phyloP scores from a whole-genome alignment of 2,329 filamentous ascomycete genomes.

The Xylariales sp. region DNA sequence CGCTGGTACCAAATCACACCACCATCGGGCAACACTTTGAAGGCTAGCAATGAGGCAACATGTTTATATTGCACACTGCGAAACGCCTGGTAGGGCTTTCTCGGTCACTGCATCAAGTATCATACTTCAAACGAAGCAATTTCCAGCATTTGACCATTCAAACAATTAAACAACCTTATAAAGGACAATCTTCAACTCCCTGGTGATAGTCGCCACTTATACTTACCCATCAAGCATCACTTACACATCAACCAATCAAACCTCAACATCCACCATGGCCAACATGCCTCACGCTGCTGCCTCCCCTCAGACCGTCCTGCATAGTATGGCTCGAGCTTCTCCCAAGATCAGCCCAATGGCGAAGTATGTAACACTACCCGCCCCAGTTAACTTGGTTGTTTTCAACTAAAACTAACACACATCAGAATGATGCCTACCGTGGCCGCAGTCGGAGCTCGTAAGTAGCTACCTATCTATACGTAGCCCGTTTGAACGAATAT shows the following conservation, averaged over 20 bases:
- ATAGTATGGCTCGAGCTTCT: no score
- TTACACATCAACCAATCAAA: no score
- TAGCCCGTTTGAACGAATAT: not conserved
- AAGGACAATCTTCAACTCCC: no score
- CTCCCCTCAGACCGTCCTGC: no score
- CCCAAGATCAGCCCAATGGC: not conserved
- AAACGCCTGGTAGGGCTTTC: no score
- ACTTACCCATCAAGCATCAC: no score
- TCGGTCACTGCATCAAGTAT: not conserved
- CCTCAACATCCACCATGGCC: no score
- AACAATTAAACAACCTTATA: no score
- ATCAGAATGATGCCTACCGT: constrained; percentile 3
- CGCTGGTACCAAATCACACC: constrained; percentile 1
- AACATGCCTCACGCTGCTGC: no score
- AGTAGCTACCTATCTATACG: not conserved
- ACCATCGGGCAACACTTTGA: not conserved
- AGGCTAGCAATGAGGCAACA: not conserved
- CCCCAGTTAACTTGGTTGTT: not conserved
- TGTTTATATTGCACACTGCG: not conserved
- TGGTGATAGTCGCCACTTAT: no score
- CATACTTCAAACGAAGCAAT: not conserved
- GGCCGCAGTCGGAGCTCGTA: constrained; percentile 1
- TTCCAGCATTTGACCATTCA: not conserved
- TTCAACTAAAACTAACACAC: not conserved
- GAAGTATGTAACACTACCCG: not conserved